Base-by-base conservation (phyloP, 2,329 filamentous ascomycete genomes). In the Diplodia corticola region DNA sequence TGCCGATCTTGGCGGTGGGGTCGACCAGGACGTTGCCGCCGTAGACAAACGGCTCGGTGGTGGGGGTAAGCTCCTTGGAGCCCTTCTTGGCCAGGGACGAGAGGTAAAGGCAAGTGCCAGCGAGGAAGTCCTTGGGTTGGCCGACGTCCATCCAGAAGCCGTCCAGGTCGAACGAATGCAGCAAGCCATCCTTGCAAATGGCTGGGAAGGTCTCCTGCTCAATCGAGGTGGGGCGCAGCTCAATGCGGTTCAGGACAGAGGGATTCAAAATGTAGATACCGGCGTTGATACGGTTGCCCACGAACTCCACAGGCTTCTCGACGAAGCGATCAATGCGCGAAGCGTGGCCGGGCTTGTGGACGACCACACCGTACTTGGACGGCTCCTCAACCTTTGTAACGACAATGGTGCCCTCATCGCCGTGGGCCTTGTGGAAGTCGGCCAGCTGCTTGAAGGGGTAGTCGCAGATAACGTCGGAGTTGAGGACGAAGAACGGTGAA, bases 101-200 rank as follows among this genome's bases (percentile, higher is more conserved):
- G 63, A 99, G 91, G 83, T 97, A 98, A 69, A 99, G 86, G 82
- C 94, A 98, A 69, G 95, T 98, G 69, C 94, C 94, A 24, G 91
- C 92, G 65, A 99, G 85, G 87, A 98, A 99, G 78, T 99, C 94
- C 84, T 98, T 99, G 73, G 94, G 94, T 82, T 99, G 94, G 74
- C 94, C 94, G 70, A 99, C 92, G 73, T 98, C 94, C 94, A 98
- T 98, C 94, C 94, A 98, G 88, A 96, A 98, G 73, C 94, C 93
- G 72, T 97, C 93, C 33, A 98, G 88, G 77, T 98, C 94, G 77
- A 96, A 97, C 1, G 92, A 97, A 85, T 98, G 94, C 69, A 98
- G 84, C 80, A 94, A 87, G 70, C 92, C 92, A 74, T 97, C 94
- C 74, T 86, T 88, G 81, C 91, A 91, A 79, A 98, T 95, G 73